Base-by-base conservation (phyloP, 306 rosid genomes). In the Gastrolobium villosum region DNA sequence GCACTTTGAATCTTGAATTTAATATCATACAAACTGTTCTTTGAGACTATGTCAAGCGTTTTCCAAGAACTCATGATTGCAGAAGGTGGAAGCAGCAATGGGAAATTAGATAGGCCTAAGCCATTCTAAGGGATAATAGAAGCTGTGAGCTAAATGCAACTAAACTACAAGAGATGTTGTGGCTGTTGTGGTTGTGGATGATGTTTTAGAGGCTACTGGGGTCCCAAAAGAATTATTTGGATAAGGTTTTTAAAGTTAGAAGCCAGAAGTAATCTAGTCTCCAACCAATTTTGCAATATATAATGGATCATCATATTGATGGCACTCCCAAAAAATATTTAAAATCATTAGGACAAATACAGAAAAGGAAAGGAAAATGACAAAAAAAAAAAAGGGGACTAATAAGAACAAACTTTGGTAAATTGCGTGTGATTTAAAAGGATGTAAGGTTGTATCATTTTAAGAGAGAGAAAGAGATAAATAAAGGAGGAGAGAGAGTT, bases 171-270 rank as follows among this genome's bases (percentile, higher is more conserved):
- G 26, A 20, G 26, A 20, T 70, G 28, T 2, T 28, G 6, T 39
- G n/a, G 59, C 20, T 41, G 11, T 30, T 30, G 41, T 71, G 31
- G 15, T 31, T 52, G 54, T 70, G 81, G 85, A 82, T 82, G 70
- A 53, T 44, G 56, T 70, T 76, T 82, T 14, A 34, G 66, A 70
- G 78, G 85, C 44, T 45, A 34, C 8, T 53, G 32, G 62, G 35
- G 62, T 63, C 32, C 74, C 32, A 41, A 2, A 20, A 31, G 5
- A 44, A 26, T 37, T 28, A 41, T 68, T 20, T 61, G 78, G 85
- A 82, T 63, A 82, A 82, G 82, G 60, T 36, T 54, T 65, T 53
- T 7, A 32, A 7, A 14, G 41, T 6, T 56, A n/a, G 7, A 26
- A 36, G 6, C 56, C 15, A n/a, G 32, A 43, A 2, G 15, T 41